Conservation (phyloP, 495 filamentous ascomycete species). For the Daldinia loculata region DNA sequence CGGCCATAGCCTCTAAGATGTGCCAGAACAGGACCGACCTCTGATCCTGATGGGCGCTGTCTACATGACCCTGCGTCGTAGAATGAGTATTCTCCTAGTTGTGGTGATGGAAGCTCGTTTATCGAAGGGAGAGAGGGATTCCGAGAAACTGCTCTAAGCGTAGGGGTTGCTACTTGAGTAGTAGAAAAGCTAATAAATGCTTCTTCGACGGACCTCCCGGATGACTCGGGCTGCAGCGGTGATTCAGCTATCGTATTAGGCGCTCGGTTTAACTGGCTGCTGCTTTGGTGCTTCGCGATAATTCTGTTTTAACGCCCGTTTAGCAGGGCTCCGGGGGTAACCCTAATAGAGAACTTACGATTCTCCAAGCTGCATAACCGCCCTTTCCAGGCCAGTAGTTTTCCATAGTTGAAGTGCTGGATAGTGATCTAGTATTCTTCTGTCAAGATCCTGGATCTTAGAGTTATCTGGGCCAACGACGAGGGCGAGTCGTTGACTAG, state of each 20-base stretch:
- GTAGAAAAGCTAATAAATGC: conserved; percentile 1
- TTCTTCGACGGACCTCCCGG: conserved; percentile 8
- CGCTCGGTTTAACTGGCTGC: background rate
- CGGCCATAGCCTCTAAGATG: conserved; percentile 5
- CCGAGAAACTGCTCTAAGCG: conserved; percentile 25
- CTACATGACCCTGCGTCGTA: background rate
- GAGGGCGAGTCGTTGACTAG: conserved; percentile 29
- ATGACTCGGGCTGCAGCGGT: conserved; percentile 4
- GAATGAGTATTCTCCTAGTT: background rate
- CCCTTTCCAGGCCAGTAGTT: conserved; percentile 7
- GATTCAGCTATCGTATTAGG: background rate
- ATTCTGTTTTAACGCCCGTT: conserved; percentile 16
- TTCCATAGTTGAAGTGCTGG: conserved; percentile 31
- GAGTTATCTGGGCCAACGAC: conserved; percentile 28
- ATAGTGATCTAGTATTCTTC: conserved; percentile 32
- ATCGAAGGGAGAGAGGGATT: conserved; percentile 32
- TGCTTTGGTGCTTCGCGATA: conserved; percentile 1
- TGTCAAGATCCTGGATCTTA: conserved; percentile 36
- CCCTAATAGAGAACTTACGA: conserved; percentile 22
- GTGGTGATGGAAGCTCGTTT: conserved; percentile 33
- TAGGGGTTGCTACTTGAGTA: conserved; percentile 4
- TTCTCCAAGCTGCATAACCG: conserved; percentile 16
- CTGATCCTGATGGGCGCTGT: background rate
- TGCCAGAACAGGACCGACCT: conserved; percentile 20
- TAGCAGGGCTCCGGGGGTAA: background rate